Evolutionary conservation across 768 basidiomycete genomes (phyloP), one percentile per base, ranked within the genome.

Genomic region (Psilocybe tampanensis): DNA sequence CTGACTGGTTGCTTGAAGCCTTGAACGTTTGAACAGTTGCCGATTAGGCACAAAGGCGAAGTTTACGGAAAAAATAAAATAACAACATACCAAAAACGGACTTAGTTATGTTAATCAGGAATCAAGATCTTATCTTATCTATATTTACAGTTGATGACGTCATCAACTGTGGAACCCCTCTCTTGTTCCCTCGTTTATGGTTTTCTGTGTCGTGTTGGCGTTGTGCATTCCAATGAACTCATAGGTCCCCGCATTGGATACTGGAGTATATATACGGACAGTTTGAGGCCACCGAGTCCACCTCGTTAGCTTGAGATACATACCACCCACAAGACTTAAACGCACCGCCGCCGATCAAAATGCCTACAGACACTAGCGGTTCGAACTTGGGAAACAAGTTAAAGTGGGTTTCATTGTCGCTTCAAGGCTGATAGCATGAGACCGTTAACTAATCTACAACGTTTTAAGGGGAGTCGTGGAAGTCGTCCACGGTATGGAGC

Each of bases 401-500:
- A 23, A 67, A 62, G 68, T 71, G 52, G 17, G 64, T 43, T 29
- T 29, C 12, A 34, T 44, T n/a, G 9, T 29, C 9, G 29, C 12
- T 34, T 41, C 36, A 3, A n/a, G 41, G n/a, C 24, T 8, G 15
- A 32, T 6, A 44, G n/a, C 53, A 58, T 34, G 51, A 24, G 17
- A 39, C 36, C 4, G 12, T n/a, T 13, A 39, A 39, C 36, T 39
- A 13, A 39, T 39, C 36, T 51, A 19, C n/a, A 21, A 18, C 32
- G 43, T 11, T 12, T 49, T 32, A 22, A 52, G 79, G 55, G 75
- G 78, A 6, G 74, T 68, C 2, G 60, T 58, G 2, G 69, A 76
- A 54, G 61, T 75, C 23, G 60, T 74, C 7, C 77, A 80, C 24
- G 76, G 79, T 64, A 56, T 9, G 64, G 13, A 52, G 26, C 29